These are phyloP conservation scores for Stenocarpella maydis DNA, from an alignment of 2,329 filamentous ascomycete species.

Conservation along the genomic window DNA sequence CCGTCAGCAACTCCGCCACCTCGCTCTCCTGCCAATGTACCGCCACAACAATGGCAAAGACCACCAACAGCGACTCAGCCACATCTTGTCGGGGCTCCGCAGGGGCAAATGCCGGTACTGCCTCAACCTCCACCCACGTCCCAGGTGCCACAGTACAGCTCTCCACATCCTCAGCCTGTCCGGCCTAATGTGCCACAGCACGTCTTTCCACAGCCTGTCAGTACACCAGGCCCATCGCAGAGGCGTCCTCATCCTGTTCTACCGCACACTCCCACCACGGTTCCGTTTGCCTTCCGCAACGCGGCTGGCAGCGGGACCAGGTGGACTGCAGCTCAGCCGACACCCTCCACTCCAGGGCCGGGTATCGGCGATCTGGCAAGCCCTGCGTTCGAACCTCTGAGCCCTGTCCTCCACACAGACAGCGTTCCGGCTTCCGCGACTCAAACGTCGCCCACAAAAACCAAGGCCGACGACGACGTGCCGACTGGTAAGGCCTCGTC, in stretches of 20 bases:
- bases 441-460: conserved; percentile 46
- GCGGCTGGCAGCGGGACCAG: conserved; percentile 57
- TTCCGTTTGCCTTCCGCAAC: conserved; percentile 30
- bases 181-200: conserved; percentile 30
- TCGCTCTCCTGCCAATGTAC: conserved; percentile 22
- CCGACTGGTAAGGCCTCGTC: conserved; percentile 36
- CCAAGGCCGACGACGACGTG: conserved; percentile 44
- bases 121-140: conserved; percentile 26
- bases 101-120: conserved; percentile 15
- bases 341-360: conserved; percentile 63
- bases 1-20: conserved; percentile 30
- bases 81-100: background rate
- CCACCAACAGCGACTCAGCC: conserved; percentile 25
- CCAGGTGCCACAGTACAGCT: conserved; percentile 33
- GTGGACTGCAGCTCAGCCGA: conserved; percentile 63
- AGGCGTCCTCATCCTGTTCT: conserved; percentile 31
- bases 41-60: conserved; percentile 30
- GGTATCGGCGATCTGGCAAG: conserved; percentile 54
- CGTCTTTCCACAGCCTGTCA: conserved; percentile 26
- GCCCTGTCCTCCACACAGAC: conserved; percentile 56
- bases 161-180: conserved; percentile 38
- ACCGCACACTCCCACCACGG: conserved; percentile 38
- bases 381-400: conserved; percentile 66
- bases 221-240: conserved; percentile 22
- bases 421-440: conserved; percentile 46